Base-by-base conservation (phyloP, 108 stramenopile species). In the Nitzschia inconspicua region DNA sequence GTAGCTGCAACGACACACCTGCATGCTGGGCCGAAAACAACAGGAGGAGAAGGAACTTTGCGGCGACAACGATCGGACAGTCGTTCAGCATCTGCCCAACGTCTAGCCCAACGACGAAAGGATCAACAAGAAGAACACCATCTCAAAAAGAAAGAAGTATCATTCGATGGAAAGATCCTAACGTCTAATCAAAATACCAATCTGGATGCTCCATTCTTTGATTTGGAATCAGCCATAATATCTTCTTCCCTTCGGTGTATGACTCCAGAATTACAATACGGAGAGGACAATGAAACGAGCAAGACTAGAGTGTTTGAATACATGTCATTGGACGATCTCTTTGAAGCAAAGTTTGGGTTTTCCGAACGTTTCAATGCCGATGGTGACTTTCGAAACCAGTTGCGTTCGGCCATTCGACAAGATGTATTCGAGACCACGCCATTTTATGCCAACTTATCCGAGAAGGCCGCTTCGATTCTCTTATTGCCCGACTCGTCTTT, bases 401-500 rank as follows among this genome's bases (percentile, higher is more conserved):
- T 89, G 26, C 61, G 88, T 4, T 62, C 39, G 63, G 65, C 84
- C 3, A 83, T 85, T 55, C 68, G 88, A 8, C 72, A 83, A 49
- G 88, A 86, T 68, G 72, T 86, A n/a, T 90, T 86, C 40, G 78
- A 86, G 55, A 65, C 80, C 3, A 78, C 85, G 13, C 82, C 84
- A 3, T 70, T 67, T 2, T 85, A 88, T 52, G 68, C 66, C n/a
- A 63, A 55, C 8, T 60, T 88, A 62, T 73, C 79, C 1, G 82
- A 77, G 31, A 88, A 84, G 71, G 87, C 83, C 42, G 36, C 65
- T 36, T 44, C 62, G 25, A 70, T 88, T 46, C 51, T 88, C 18
- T 56, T 88, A 37, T 37, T 81, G 4, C 84, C 79, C 3, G 88
- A 89, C 60, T 87, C 89, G 1, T 84, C 83, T 3, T 52, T 86